Evolutionary conservation across 352 stramenopile species (phyloP).

Genomic region (Phytophthora citrophthora): DNA sequence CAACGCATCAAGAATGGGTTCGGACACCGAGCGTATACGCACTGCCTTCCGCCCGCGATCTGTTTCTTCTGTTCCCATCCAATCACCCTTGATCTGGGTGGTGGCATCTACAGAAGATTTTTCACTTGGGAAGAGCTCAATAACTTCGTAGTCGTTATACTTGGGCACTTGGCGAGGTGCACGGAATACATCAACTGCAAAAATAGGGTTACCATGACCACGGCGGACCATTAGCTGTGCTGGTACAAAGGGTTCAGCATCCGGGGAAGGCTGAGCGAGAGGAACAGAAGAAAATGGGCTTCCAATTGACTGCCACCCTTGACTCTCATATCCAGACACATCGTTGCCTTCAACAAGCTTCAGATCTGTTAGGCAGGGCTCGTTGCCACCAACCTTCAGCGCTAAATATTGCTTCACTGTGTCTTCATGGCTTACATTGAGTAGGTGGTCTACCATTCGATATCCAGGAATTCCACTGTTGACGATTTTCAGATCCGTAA

Average conservation of each 20-base stretch:
- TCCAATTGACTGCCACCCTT: conserved; percentile 79
- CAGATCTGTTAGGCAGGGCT: conserved; percentile 82
- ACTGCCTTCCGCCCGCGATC: conserved; percentile 72
- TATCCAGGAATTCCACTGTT: conserved; percentile 85
- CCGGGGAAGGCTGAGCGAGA: conserved; percentile 7
- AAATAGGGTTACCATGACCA: conserved; percentile 88
- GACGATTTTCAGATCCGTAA: conserved; percentile 88
- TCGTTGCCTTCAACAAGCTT: conserved; percentile 61
- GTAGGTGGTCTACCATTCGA: conserved; percentile 78
- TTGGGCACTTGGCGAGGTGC: conserved; percentile 83
- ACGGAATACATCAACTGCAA: conserved; percentile 87
- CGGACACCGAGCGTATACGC: conserved; percentile 68
- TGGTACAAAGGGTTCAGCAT: conserved; percentile 20
- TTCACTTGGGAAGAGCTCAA: conserved; percentile 59
- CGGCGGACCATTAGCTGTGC: conserved; percentile 74
- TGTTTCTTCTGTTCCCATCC: conserved; percentile 78
- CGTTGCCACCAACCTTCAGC: conserved; percentile 83
- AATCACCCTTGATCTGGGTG: conserved; percentile 62
- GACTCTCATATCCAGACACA: conserved; percentile 46
- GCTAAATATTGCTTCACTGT: conserved; percentile 80
- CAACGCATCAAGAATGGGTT: conserved; percentile 53
- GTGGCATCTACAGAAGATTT: conserved; percentile 14
- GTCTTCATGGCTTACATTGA: conserved; percentile 78
- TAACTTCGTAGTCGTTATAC: conserved; percentile 91
- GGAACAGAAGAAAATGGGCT: conserved; percentile 51